phyloP scores from a whole-genome alignment of 2,329 filamentous ascomycete species.

The Biscogniauxia mediterranea region DNA sequence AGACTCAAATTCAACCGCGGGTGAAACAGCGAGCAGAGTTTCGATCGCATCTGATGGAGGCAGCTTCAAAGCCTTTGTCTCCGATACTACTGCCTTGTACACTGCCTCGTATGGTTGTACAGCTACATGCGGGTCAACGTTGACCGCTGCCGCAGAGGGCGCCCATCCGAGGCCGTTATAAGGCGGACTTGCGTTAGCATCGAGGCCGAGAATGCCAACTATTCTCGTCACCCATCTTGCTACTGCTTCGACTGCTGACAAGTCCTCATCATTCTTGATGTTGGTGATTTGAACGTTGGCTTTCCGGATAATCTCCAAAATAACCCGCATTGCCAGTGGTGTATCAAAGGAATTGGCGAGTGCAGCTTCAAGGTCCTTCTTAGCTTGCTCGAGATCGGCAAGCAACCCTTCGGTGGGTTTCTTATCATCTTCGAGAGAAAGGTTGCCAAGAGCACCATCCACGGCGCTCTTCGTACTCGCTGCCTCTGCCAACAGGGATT shows the following conservation, averaged over 20 bases:
- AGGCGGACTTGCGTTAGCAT: constrained; percentile 55
- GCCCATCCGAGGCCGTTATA: constrained; percentile 59
- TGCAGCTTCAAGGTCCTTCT: constrained; percentile 55
- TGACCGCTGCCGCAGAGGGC: constrained; percentile 36
- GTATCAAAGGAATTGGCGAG: constrained; percentile 89
- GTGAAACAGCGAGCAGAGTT: constrained; percentile 42
- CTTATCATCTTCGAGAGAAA: constrained; percentile 36
- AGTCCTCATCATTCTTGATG: constrained; percentile 44
- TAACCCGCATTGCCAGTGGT: constrained; percentile 71
- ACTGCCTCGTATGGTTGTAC: constrained; percentile 48
- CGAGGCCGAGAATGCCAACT: constrained; percentile 80
- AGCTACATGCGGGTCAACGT: constrained; percentile 44
- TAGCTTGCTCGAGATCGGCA: constrained; percentile 50
- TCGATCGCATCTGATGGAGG: constrained; percentile 43
- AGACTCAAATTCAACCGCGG: constrained; percentile 46
- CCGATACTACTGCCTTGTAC: constrained; percentile 44
- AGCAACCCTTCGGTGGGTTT: constrained; percentile 31
- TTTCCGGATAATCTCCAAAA: constrained; percentile 74
- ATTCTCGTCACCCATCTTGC: constrained; percentile 82
- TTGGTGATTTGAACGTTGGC: constrained; percentile 63
- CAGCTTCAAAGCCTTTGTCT: constrained; percentile 49
- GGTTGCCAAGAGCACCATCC: constrained; percentile 32
- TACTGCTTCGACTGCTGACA: constrained; percentile 51
- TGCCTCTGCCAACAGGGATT: constrained; percentile 51
- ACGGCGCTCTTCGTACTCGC: constrained; percentile 29